phyloP scores from a whole-genome alignment of 345 rosid genomes.

The Acer campestre region DNA sequence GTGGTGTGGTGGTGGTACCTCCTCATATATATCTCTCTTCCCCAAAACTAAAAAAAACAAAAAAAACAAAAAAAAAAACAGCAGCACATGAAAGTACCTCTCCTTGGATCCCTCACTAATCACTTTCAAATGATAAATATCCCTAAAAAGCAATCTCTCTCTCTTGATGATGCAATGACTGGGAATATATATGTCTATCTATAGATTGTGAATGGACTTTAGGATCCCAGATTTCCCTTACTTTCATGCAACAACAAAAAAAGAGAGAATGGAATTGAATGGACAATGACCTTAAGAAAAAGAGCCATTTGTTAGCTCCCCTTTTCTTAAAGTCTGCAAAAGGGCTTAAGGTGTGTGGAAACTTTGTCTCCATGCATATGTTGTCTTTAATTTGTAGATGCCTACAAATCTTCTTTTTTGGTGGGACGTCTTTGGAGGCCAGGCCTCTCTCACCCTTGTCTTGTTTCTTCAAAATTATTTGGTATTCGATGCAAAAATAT shows the following conservation, averaged over 20 bases:
- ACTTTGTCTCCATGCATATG: slow-evolving; percentile 43
- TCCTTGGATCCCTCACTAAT: slow-evolving; percentile 62
- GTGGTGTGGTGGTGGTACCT: slow-evolving; percentile 7
- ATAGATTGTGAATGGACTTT: slow-evolving; percentile 26
- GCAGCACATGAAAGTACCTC: slow-evolving; percentile 28
- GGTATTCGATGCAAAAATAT: slow-evolving; percentile 14
- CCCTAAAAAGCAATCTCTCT: slow-evolving; percentile 18
- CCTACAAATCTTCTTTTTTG: slow-evolving; percentile 16
- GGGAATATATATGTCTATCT: slow-evolving; percentile 3
- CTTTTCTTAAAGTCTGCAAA: slow-evolving; percentile 53
- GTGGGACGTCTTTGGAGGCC: slow-evolving; percentile 21
- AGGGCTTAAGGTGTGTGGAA: slow-evolving; percentile 37
- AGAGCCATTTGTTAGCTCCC: slow-evolving; percentile 37
- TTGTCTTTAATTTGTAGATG: slow-evolving; percentile 44
- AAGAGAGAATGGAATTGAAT: slow-evolving; percentile 15
- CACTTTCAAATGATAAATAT: slow-evolving; percentile 45
- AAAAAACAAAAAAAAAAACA: not conserved
- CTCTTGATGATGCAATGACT: slow-evolving; percentile 8
- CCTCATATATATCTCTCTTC: not conserved
- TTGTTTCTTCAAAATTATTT: slow-evolving; percentile 18
- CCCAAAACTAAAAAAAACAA: slow-evolving; percentile 7
- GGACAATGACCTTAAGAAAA: slow-evolving; percentile 34
- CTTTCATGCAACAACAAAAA: slow-evolving; percentile 42
- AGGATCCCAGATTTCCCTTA: slow-evolving; percentile 49
- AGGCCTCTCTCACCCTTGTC: slow-evolving; percentile 17